phyloP scores from a whole-genome alignment of 169 alveolate species.

The Plasmodium gonderi region DNA sequence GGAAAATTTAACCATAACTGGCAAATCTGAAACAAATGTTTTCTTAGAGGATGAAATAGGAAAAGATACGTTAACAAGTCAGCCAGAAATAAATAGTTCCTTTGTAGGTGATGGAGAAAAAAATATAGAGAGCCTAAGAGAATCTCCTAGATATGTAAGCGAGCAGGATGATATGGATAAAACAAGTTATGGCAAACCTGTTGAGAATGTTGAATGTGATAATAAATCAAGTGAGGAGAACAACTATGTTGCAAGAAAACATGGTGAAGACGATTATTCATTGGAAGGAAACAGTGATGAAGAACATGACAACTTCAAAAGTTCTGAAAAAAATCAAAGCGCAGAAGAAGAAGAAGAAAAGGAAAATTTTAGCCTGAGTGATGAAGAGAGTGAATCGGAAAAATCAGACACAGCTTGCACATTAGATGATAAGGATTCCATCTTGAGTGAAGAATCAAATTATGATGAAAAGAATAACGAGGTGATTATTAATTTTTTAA shows the following conservation, averaged over 20 bases:
- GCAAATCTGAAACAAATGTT: not conserved
- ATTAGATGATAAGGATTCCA: not conserved
- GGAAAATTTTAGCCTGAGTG: not conserved
- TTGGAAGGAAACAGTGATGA: not conserved
- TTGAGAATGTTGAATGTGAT: not conserved
- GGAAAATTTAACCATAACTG: too few relatives aligned
- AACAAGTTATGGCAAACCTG: not conserved
- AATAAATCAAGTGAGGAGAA: not conserved
- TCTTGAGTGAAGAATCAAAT: not conserved
- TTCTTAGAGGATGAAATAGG: not conserved
- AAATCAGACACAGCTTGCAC: not conserved
- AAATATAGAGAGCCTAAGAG: not conserved
- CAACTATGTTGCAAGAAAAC: not conserved
- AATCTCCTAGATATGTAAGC: not conserved
- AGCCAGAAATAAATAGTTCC: not conserved
- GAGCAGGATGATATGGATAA: not conserved
- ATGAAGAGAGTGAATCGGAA: not conserved
- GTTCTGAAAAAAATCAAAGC: not conserved
- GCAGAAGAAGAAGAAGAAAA: not conserved
- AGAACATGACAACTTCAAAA: not conserved
- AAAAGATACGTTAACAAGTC: not conserved
- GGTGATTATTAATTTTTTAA: constrained; percentile 17
- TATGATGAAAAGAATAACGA: constrained; percentile 2
- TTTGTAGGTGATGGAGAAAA: not conserved
- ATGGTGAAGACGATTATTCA: not conserved